These are phyloP conservation scores for Aspergillus homomorphus DNA, from an alignment of 495 filamentous ascomycete species.

Conservation along the genomic window DNA sequence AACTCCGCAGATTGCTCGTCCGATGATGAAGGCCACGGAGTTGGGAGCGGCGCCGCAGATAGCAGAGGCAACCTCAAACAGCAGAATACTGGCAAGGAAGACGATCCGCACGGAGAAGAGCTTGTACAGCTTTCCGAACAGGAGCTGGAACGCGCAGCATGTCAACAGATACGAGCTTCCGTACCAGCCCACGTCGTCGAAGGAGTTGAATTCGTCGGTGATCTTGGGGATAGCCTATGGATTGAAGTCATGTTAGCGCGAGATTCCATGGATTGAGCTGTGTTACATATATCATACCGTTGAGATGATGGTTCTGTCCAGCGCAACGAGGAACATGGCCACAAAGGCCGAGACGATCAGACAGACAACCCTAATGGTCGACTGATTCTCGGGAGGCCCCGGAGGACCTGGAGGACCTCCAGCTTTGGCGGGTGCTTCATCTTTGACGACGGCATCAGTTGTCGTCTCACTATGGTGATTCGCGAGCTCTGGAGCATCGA, in stretches of 20 bases:
- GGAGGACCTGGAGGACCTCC: neutral
- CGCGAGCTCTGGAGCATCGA: neutral
- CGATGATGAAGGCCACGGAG: conserved; percentile 58
- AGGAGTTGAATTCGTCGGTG: conserved; percentile 1
- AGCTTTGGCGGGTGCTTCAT: neutral
- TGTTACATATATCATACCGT: no score
- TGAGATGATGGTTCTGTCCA: conserved; percentile 6
- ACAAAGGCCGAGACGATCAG: conserved; percentile 3
- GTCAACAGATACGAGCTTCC: conserved; percentile 6
- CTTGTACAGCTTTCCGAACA: conserved; percentile 65
- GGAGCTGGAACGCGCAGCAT: neutral
- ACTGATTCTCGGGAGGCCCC: neutral
- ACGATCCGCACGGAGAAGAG: conserved; percentile 56
- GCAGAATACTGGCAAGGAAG: conserved; percentile 56
- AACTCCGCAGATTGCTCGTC: conserved; percentile 53
- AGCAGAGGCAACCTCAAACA: conserved; percentile 68
- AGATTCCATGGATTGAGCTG: no score
- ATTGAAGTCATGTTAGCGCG: neutral
- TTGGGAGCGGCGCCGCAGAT: conserved; percentile 60
- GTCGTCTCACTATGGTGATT: no score
- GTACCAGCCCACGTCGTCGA: conserved; percentile 7
- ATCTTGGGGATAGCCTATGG: neutral
- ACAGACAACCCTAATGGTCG: neutral
- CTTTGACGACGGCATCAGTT: neutral
- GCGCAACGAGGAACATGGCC: conserved; percentile 5